Evolutionary conservation across 805 yeast species (phyloP).

Genomic region (Candida michaelii): DNA sequence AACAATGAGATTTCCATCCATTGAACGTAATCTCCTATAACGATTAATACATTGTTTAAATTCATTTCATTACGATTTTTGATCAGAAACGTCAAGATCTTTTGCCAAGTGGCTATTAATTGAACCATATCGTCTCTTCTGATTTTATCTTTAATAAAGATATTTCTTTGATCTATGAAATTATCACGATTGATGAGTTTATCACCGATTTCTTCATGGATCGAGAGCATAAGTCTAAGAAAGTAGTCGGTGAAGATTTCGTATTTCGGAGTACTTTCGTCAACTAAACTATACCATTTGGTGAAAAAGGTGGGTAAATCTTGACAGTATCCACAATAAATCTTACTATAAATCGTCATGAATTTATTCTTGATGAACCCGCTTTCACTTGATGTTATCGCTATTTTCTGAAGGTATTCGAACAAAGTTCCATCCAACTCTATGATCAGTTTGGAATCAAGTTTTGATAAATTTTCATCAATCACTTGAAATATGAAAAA

Average conservation of each 20-base stretch:
- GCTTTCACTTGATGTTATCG: not conserved
- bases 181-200: conserved; percentile 74
- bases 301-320: conserved; percentile 33
- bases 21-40: conserved; percentile 81
- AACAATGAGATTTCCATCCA: conserved; percentile 89
- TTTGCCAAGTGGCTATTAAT: conserved; percentile 67
- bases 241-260: conserved; percentile 64
- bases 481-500: conserved; percentile 72
- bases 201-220: conserved; percentile 93
- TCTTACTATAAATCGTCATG: conserved; percentile 31
- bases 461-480: conserved; percentile 50
- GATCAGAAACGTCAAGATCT: conserved; percentile 41
- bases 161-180: conserved; percentile 62
- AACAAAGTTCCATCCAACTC: conserved; percentile 50
- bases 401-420: conserved; percentile 14
- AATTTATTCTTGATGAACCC: conserved; percentile 38
- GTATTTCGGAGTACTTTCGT: not conserved
- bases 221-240: conserved; percentile 65
- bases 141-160: conserved; percentile 74
- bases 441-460: conserved; percentile 46
- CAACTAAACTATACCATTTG: conserved; percentile 25
- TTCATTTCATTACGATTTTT: conserved; percentile 28
- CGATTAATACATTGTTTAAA: conserved; percentile 56
- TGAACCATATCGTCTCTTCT: conserved; percentile 71
- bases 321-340: conserved; percentile 38